Conservation (phyloP, 257 asterid genomes). For the Solanum chaucha region DNA sequence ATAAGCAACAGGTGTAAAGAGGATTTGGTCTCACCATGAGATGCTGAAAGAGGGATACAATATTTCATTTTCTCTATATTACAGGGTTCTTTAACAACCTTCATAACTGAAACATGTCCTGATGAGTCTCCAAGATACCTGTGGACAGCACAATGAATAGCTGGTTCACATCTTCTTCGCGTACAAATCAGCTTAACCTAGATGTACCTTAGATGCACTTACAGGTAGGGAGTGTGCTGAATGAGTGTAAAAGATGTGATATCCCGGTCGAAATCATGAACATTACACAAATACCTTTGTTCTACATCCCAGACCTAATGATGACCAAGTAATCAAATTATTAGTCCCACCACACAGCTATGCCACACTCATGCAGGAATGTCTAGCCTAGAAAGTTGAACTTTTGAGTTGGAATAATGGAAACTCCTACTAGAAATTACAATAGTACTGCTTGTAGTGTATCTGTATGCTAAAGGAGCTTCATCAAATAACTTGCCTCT, state of each 20-base stretch:
- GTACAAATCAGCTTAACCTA: neutral
- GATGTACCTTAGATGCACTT: conserved; percentile 7
- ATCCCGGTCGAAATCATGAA: conserved; percentile 48
- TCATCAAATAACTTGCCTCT: conserved; percentile 41
- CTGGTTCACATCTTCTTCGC: neutral
- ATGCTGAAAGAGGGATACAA: conserved; percentile 57
- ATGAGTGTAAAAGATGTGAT: conserved; percentile 53
- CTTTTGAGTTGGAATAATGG: neutral
- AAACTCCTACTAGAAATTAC: neutral
- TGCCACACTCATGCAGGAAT: neutral
- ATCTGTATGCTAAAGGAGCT: neutral
- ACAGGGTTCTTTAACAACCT: conserved; percentile 35
- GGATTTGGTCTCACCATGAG: conserved; percentile 45
- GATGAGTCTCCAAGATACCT: conserved; percentile 73
- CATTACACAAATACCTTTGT: conserved; percentile 38
- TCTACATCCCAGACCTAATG: conserved; percentile 83
- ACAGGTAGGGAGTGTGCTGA: conserved; percentile 61
- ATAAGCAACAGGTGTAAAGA: neutral
- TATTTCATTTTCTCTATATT: conserved; percentile 61
- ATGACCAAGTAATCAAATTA: conserved; percentile 4
- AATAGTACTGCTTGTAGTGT: neutral
- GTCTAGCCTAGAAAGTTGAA: neutral
- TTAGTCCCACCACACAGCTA: neutral
- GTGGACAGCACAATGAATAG: conserved; percentile 13
- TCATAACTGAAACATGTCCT: conserved; percentile 63